Base-by-base conservation (phyloP, 1,284 basidiomycete genomes). In the Mycena citricolor region DNA sequence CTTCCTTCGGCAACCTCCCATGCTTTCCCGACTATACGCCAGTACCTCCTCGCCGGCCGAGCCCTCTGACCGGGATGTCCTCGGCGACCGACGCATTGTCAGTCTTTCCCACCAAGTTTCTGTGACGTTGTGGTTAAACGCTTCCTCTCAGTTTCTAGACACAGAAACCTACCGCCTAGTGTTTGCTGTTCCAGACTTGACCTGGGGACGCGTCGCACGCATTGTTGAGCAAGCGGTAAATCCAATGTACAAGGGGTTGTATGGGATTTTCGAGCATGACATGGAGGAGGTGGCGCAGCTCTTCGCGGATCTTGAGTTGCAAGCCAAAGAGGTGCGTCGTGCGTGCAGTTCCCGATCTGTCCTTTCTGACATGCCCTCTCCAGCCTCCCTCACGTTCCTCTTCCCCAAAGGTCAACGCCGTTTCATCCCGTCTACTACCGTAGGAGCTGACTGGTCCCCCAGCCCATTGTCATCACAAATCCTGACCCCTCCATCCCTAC, bases 401-500 rank as follows among this genome's bases (percentile, higher is more conserved):
- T 34, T 30, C 22, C 13, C 44, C 3, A 17, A 43, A 14, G 42
- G 35, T 12, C 21, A 5, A 17, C 35, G 26, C 12, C 22, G 32
- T 38, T 21, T 36, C 7, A 10, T 8, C 24, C 17, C 13, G 20
- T 12, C 31, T 17, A 32, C 16, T 19, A 8, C 34, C 20, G 10
- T 21, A 12, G 12, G 24, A 12, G 19, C 12, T 7, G 32, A 36
- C 20, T 42, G 10, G 12, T 46, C 10, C 32, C 45, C 30, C 5
- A 13, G 21, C 42, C 36, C 3, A 32, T 44, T 20, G 30, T 51
- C 16, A 30, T 44, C 11, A 51, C 43, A 2, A n/a, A n/a, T n/a
- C 42, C 39, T 8, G 42, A 38, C 45, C 61, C 68, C 6, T 63
- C 61, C 5, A 63, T 71, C 39, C 79, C 79, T 7, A 70, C 62